Base-by-base conservation (phyloP, 768 basidiomycete genomes). In the Boletus pseudopeckii region DNA sequence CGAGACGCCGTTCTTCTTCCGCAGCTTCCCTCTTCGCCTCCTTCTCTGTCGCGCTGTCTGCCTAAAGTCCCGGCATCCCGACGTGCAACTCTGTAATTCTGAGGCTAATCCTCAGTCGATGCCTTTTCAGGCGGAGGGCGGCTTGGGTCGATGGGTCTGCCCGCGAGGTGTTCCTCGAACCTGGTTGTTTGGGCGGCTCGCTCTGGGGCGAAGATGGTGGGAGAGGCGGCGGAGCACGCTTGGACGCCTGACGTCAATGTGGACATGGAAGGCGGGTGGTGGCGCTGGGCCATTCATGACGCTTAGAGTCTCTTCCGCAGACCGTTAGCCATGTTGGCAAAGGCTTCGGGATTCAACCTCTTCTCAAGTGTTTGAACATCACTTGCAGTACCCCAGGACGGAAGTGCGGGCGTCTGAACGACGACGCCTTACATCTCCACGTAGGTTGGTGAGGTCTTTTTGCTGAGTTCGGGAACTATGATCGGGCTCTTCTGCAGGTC, bases 61-160 rank as follows among this genome's bases (percentile, higher is more conserved):
- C 68, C 42, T 82, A 76, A 1, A 86, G 71, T 56, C n/a, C n/a
- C n/a, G n/a, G n/a, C n/a, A n/a, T n/a, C n/a, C 17, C 81, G 77
- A 13, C 38, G 58, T 2, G 50, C 60, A n/a, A 53, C 40, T 1
- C 43, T 45, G 43, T 37, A 17, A 17, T 45, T 59, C 15, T 24
- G 24, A 17, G 57, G 50, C 28, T 41, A 59, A 5, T 52, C 45
- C 9, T 47, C 33, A 4, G 26, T 8, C 54, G 33, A 13, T 42
- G 44, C 3, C 20, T 47, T 55, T 17, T 49, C 45, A 20, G 50
- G 56, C 6, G 26, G 55, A 5, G 38, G 24, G 0, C 24, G 54
- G 0, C 38, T 14, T 44, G 40, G 0, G 18, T 45, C 3, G 50
- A 20, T n/a, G 46, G 17, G 1, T 41, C 26, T 20, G 17, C 42